Conservation (phyloP, 768 basidiomycete species). For the Tricholoma matsutake region DNA sequence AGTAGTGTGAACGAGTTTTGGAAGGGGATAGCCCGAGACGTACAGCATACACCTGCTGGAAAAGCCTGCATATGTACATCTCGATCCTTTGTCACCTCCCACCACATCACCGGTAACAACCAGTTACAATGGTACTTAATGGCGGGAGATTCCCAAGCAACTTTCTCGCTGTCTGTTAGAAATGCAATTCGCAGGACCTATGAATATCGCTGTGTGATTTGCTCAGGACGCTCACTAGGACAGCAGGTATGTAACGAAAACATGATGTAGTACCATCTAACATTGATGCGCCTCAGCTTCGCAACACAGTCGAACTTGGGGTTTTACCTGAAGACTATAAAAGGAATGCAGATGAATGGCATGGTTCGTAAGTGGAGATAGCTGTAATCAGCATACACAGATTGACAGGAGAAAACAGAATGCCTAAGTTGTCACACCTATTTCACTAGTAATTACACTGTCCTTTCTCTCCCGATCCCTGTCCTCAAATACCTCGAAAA, state of each 20-base stretch:
- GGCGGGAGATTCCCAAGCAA: neutral
- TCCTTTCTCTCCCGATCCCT: neutral
- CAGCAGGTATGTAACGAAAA: neutral
- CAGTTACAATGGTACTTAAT: no score
- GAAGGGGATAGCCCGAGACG: conserved; percentile 7
- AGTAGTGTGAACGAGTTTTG: neutral
- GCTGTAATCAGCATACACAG: neutral
- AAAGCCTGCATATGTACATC: no score
- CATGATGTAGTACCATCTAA: neutral
- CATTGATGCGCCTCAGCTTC: neutral
- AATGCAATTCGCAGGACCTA: conserved; percentile 4
- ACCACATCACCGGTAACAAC: no score
- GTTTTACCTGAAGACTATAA: neutral
- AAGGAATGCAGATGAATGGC: neutral
- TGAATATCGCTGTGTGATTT: neutral
- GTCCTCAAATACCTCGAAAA: neutral
- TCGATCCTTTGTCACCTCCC: no score
- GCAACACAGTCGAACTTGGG: neutral
- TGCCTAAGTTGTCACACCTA: neutral
- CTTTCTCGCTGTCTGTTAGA: neutral
- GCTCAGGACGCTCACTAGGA: neutral
- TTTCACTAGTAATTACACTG: neutral
- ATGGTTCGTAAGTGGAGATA: neutral
- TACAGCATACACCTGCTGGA: conserved; percentile 92
- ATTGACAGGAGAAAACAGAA: neutral